These are phyloP conservation scores for Phialophora tarda DNA, from an alignment of 2,329 filamentous ascomycete species.

Conservation along the genomic window DNA sequence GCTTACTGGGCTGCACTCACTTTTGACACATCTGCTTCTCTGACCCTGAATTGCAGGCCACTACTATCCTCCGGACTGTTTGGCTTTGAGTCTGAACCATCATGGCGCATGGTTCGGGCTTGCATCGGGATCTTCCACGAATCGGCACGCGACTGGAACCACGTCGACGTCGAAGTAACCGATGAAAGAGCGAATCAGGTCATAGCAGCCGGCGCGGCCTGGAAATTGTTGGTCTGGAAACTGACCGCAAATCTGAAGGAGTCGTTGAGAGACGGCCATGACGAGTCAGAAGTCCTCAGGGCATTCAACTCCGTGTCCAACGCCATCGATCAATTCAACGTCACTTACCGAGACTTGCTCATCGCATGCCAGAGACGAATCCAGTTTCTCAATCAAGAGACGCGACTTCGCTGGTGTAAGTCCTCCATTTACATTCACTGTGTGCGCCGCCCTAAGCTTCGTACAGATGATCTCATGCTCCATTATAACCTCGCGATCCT, in stretches of 20 bases:
- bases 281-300: constrained; percentile 41
- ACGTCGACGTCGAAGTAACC: constrained; percentile 39
- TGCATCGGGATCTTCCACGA: constrained; percentile 42
- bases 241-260: constrained; percentile 43
- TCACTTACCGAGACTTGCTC: constrained; percentile 41
- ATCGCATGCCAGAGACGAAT: constrained; percentile 42
- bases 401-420: constrained; percentile 44
- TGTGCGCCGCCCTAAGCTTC: not conserved
- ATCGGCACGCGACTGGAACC: constrained; percentile 40
- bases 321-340: constrained; percentile 42
- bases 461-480: constrained; percentile 40
- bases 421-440: not conserved
- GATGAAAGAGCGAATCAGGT: constrained; percentile 44
- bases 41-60: constrained; percentile 50
- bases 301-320: constrained; percentile 42
- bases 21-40: constrained; percentile 51
- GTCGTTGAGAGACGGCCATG: constrained; percentile 43
- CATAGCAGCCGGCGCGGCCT: constrained; percentile 42
- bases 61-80: constrained; percentile 49
- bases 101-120: constrained; percentile 42
- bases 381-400: constrained; percentile 43
- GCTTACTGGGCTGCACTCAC: constrained; percentile 53
- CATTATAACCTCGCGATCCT: constrained; percentile 43
- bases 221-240: constrained; percentile 44
- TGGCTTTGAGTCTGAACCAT: constrained; percentile 41